Evolutionary conservation across 1,284 basidiomycete species (phyloP).

Genomic region (Kalmanozyma brasiliensis): DNA sequence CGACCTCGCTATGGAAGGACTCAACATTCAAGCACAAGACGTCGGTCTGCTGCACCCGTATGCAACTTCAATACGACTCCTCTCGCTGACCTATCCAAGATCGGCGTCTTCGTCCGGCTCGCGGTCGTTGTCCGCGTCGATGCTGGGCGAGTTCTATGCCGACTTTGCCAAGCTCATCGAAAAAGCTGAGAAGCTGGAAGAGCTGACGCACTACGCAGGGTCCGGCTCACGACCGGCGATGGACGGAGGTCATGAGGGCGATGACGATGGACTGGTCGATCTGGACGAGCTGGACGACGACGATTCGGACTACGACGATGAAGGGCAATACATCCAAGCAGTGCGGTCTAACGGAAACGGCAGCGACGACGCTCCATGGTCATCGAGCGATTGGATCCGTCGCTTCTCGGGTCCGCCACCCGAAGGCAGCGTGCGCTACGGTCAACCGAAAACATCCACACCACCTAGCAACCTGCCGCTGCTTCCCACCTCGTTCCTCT

Average conservation of each 20-base stretch:
- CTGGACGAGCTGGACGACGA: constrained; percentile 41
- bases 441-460: constrained; percentile 10
- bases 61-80: constrained; percentile 19
- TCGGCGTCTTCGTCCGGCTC: constrained; percentile 37
- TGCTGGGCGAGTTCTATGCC: constrained; percentile 42
- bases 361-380: background rate
- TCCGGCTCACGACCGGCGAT: constrained; percentile 40
- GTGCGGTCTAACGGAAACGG: background rate
- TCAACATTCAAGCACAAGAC: constrained; percentile 44
- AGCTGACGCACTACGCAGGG: constrained; percentile 55
- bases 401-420: constrained; percentile 44
- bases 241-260: constrained; percentile 39
- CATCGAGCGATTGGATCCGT: constrained; percentile 26
- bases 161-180: constrained; percentile 42
- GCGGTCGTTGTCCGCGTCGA: constrained; percentile 24
- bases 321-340: constrained; percentile 24
- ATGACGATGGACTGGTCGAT: constrained; percentile 38
- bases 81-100: constrained; percentile 57
- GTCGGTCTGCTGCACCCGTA: constrained; percentile 27
- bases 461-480: constrained; percentile 40
- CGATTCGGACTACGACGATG: constrained; percentile 34
- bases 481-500: constrained; percentile 37
- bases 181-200: constrained; percentile 19
- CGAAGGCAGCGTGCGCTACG: constrained; percentile 41
- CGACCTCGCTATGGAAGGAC: constrained; percentile 58